Base-by-base conservation (phyloP, 2,329 filamentous ascomycete genomes). In the Cladophialophora chaetospira region DNA sequence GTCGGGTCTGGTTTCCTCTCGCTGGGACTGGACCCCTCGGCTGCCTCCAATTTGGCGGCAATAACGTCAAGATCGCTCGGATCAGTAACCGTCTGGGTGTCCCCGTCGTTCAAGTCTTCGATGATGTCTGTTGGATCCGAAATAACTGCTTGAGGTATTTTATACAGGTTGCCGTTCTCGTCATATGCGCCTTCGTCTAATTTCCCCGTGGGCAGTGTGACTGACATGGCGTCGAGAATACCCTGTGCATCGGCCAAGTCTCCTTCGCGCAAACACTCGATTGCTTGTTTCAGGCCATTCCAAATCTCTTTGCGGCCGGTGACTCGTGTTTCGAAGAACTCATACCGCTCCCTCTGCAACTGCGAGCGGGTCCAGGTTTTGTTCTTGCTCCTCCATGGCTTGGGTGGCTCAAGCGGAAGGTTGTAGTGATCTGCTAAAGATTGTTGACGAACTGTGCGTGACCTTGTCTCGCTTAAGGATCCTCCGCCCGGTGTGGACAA, bases 311-410 rank as follows among this genome's bases (percentile, higher is more conserved):
- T 68, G 3, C 84, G 81, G 2, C 91, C 91, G 0, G 88, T 88
- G 13, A 95, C 89, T 44, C 91, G 79, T 1, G 92, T 97, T 60
- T 97, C 91, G 72, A 96, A 97, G 78, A 95, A 97, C 60, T 91
- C 91, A 46, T 75, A 76, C 46, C 93, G 83, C 73, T 96, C 89
- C 28, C 79, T 79, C 57, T 85, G 82, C 2, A 96, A 77, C 51
- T 87, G 77, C 13, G 74, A 69, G n/a, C 82, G 83, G 1, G 88
- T 91, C 89, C 89, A 95, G 13, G 75, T 72, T 17, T 82, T 82
- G 51, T 80, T 78, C 60, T 79, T 81, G 55, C 86, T 83, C 10
- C 76, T 76, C 88, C 88, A 91, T 17, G 57, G 25, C 53, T 80
- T 74, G 65, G 88, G 87, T 0, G 78, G 79, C 42, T 82, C 81